Base-by-base conservation (phyloP, 768 basidiomycete species). In the Butyriboletus loyo region DNA sequence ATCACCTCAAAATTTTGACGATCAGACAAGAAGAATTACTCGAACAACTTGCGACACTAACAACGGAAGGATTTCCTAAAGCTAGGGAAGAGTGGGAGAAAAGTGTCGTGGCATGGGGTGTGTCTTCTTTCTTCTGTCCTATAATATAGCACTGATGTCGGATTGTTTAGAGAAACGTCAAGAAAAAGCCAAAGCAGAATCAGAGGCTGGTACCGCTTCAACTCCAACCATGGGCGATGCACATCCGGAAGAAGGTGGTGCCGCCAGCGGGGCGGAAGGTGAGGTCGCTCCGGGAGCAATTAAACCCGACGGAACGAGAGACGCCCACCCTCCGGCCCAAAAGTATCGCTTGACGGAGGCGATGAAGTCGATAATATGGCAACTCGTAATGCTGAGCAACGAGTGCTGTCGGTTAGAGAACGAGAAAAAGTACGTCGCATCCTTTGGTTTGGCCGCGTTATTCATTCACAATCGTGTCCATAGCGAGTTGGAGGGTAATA, bases 341-440 rank as follows among this genome's bases (percentile, higher is more conserved):
- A 85, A 84, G 69, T 96, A 87, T 66, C 72, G 85, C 5, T 71
- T 92, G 74, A 90, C 87, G 35, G 92, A 94, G 52, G 66, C 68
- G 54, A 90, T 95, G 88, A 89, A 90, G 74, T 69, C 68, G 36
- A 79, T 83, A 27, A 81, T 94, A 56, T 94, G 89, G 89, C 79
- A 86, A 66, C 74, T 92, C 7, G 88, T 91, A 49, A 75, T 84
- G 65, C 63, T 93, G 52, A 92, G 89, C 65, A 92, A 92, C 62
- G 88, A 92, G 72, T 85, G 85, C 49, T 90, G 87, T 69, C 75
- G 87, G 53, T 50, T 80, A 38, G 73, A 83, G 71, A 83, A 83
- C 52, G 83, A 84, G 75, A 84, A 84, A 64, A 82, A 82, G 82
- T 84, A 60, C 11, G 54, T 51, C 22, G 28, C 39, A 44, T 32